These are phyloP conservation scores for Salix caprea DNA, from an alignment of 345 rosid species.

Conservation along the genomic window DNA sequence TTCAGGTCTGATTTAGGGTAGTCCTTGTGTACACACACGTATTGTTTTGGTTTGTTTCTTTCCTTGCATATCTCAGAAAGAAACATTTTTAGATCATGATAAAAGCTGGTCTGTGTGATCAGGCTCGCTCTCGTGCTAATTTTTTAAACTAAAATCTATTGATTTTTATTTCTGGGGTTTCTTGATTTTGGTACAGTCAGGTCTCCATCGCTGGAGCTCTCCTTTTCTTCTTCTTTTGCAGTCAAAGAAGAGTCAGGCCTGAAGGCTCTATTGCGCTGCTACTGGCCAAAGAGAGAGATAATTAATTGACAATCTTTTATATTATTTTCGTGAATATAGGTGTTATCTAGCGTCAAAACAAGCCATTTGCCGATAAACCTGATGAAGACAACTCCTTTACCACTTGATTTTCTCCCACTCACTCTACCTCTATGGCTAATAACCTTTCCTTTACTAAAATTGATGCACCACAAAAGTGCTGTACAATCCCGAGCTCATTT, in stretches of 20 bases:
- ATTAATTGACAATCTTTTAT: not conserved
- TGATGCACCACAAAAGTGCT: conserved; percentile 7
- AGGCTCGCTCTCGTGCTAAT: conserved; percentile 18
- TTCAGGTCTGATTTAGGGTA: not conserved
- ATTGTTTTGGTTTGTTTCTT: not conserved
- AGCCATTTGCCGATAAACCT: conserved; percentile 18
- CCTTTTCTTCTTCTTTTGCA: conserved; percentile 37
- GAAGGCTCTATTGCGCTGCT: conserved; percentile 15
- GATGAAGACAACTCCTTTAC: conserved; percentile 31
- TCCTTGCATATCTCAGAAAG: conserved; percentile 24
- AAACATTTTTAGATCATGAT: conserved; percentile 21
- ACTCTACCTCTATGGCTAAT: not conserved
- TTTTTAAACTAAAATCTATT: conserved; percentile 6
- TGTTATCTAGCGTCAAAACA: conserved; percentile 21
- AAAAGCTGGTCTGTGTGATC: conserved; percentile 18
- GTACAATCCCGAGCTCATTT: not conserved
- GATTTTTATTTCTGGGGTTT: conserved; percentile 19
- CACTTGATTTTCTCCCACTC: conserved; percentile 13
- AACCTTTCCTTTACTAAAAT: conserved; percentile 21
- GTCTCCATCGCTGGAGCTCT: conserved; percentile 48
- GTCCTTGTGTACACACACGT: not conserved
- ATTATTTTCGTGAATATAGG: conserved; percentile 2
- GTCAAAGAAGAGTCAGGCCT: conserved; percentile 42
- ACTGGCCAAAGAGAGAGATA: conserved; percentile 11
- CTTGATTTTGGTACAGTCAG: conserved; percentile 34